Percentiles rank a stretch among this genome's conserved stretches.
phyloP scores from a whole-genome alignment of 129 eudicot species.

The Mikania micrantha region DNA sequence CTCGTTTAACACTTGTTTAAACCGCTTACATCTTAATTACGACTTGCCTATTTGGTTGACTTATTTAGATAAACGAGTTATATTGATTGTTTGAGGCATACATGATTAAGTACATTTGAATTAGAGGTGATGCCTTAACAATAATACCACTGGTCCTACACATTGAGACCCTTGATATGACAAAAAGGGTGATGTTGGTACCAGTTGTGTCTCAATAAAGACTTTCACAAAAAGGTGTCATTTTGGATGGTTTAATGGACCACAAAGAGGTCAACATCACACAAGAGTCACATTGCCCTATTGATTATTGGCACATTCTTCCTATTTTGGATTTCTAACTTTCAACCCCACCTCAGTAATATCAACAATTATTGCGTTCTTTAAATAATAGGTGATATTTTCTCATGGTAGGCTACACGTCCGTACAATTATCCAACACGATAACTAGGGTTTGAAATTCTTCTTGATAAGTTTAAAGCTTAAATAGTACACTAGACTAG shows the following conservation, averaged over 20 bases:
- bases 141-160: too few species aligned
- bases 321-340: constrained; percentile 24
- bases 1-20: background rate
- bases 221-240: constrained; percentile 31
- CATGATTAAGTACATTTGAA: background rate
- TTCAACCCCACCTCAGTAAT: constrained; percentile 26
- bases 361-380: constrained; percentile 14
- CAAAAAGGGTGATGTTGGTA: constrained; percentile 26
- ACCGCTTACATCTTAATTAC: background rate
- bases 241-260: constrained; percentile 38
- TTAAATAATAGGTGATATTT: background rate
- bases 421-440: background rate
- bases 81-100: background rate
- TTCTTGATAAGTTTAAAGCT: too few species aligned
- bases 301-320: constrained; percentile 44
- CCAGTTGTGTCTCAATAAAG: constrained; percentile 19
- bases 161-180: background rate
- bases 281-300: constrained; percentile 23
- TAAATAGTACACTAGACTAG: too few species aligned
- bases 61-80: background rate
- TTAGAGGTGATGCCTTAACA: background rate
- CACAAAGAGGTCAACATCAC: constrained; percentile 29
- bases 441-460: background rate
- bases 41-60: background rate
- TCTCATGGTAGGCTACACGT: background rate